These are phyloP conservation scores for Cyclostephanos tholiformis DNA, from an alignment of 108 stramenopile genomes.

Conservation along the genomic window DNA sequence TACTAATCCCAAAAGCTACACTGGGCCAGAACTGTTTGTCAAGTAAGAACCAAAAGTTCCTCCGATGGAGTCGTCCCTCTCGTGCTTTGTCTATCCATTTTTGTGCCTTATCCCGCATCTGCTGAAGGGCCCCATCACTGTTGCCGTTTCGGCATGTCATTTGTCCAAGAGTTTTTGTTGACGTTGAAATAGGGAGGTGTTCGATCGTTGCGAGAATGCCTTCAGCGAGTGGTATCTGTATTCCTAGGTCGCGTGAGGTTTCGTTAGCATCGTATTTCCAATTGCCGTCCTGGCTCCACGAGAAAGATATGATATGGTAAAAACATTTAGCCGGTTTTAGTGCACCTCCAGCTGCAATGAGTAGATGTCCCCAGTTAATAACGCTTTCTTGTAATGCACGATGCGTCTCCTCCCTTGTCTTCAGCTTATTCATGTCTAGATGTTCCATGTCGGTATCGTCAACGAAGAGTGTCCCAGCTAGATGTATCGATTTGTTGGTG, in stretches of 20 bases:
- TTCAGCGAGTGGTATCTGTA: slow-evolving; percentile 17
- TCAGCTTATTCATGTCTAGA: neutral
- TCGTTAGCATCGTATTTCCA: slow-evolving; percentile 18
- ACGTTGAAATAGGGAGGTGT: neutral
- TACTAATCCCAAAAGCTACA: slow-evolving; percentile 16
- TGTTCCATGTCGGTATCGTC: slow-evolving; percentile 4
- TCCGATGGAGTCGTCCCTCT: neutral
- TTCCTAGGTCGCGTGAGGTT: neutral
- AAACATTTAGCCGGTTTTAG: slow-evolving; percentile 19
- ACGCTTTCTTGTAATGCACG: neutral
- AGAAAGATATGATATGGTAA: slow-evolving; percentile 17
- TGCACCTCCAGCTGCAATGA: slow-evolving; percentile 18
- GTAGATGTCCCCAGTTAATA: slow-evolving; percentile 7
- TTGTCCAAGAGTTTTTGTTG: slow-evolving; percentile 17
- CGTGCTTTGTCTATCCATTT: slow-evolving; percentile 17
- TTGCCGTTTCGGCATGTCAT: slow-evolving; percentile 3
- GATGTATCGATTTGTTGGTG: neutral
- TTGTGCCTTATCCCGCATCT: slow-evolving; percentile 13
- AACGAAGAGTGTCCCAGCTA: neutral
- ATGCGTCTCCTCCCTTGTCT: neutral
- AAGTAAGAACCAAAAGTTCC: slow-evolving; percentile 3
- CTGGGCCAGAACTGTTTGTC: slow-evolving; percentile 18
- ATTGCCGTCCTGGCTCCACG: slow-evolving; percentile 4
- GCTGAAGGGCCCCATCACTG: neutral
- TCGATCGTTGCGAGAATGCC: neutral